Evolutionary conservation across 257 asterid species (phyloP).

Genomic region (Cordia subcordata): DNA sequence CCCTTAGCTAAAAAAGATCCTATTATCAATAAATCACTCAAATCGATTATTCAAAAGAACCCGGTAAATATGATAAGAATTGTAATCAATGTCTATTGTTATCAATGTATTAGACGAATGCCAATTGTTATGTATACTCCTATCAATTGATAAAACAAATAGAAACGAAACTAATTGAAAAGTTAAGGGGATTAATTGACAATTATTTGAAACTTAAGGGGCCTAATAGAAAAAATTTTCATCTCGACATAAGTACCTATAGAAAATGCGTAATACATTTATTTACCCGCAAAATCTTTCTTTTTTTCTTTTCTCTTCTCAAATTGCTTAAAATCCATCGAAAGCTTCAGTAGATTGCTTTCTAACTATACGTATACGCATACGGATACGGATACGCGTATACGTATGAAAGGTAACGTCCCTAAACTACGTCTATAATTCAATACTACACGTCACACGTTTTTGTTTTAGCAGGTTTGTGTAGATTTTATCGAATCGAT

Average conservation of each 20-base stretch:
- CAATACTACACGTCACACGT: background rate
- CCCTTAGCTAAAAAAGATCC: no score
- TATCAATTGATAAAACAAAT: no score
- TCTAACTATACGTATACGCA: background rate
- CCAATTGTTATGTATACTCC: no score
- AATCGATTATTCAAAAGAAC: no score
- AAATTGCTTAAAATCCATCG: background rate
- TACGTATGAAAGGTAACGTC: slow-evolving; percentile 13
- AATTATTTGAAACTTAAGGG: background rate
- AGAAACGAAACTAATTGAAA: no score
- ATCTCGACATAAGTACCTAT: background rate
- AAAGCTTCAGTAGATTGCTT: background rate
- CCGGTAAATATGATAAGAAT: no score
- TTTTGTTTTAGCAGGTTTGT: background rate
- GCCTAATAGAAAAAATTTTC: background rate
- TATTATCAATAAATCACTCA: no score
- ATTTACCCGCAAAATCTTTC: background rate
- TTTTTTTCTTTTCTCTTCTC: no score
- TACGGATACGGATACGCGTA: slow-evolving; percentile 4
- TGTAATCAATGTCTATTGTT: no score
- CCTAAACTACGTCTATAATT: background rate
- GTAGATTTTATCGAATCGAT: background rate
- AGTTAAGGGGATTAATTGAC: background rate
- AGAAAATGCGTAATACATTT: background rate
- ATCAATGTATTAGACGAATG: no score